Conservation (phyloP, 805 yeast species). For the Tanozyma kutaoensis region DNA sequence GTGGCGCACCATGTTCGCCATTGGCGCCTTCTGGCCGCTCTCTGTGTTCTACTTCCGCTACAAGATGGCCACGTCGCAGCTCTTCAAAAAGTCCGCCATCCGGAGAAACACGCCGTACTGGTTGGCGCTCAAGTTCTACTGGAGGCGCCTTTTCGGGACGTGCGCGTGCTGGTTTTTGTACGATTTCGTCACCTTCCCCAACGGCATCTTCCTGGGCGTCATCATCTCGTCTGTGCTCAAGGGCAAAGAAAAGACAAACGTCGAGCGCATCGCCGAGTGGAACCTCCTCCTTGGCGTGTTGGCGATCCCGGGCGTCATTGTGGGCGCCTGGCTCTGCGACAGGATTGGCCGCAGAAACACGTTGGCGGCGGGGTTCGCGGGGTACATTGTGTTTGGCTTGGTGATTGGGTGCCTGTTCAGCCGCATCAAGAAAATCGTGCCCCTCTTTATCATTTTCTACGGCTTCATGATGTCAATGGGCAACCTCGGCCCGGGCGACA, state of each 20-base stretch:
- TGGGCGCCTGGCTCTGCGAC: slow-evolving; percentile 58
- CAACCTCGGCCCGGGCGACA: slow-evolving; percentile 70
- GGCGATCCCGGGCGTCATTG: slow-evolving; percentile 58
- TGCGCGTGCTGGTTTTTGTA: slow-evolving; percentile 70
- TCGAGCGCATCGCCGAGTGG: slow-evolving; percentile 61
- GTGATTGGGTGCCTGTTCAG: slow-evolving; percentile 55
- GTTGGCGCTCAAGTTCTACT: slow-evolving; percentile 51
- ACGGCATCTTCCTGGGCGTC: slow-evolving; percentile 54
- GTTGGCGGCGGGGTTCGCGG: slow-evolving; percentile 56
- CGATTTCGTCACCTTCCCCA: slow-evolving; percentile 73
- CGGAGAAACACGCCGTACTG: slow-evolving; percentile 35
- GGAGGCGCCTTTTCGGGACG: slow-evolving; percentile 57
- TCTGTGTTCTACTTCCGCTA: slow-evolving; percentile 59
- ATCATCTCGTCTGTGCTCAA: slow-evolving; percentile 42
- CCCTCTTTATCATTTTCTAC: slow-evolving; percentile 57
- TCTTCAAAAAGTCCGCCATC: slow-evolving; percentile 55
- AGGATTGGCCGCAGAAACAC: slow-evolving; percentile 60
- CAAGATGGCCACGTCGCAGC: slow-evolving; percentile 53
- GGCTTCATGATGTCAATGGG: slow-evolving; percentile 62
- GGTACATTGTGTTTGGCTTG: slow-evolving; percentile 59
- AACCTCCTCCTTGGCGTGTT: slow-evolving; percentile 49
- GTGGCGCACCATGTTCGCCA: slow-evolving; percentile 61
- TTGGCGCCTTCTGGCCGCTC: slow-evolving; percentile 58
- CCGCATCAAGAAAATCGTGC: slow-evolving; percentile 40
- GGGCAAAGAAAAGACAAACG: slow-evolving; percentile 15